These are phyloP conservation scores for Lithocarpus polystachyus DNA, from an alignment of 306 rosid species.

Conservation along the genomic window DNA sequence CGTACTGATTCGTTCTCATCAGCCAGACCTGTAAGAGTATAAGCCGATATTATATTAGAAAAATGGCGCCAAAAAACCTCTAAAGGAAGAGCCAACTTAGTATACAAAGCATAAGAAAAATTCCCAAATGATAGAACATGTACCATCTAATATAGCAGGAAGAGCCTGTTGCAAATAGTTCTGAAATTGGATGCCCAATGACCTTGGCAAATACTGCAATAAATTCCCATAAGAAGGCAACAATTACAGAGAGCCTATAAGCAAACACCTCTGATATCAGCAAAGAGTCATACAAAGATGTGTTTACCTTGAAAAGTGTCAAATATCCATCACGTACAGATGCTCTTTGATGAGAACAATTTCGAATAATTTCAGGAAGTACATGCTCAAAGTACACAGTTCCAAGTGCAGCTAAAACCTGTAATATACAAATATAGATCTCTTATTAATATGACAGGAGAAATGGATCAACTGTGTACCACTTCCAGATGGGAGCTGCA, in stretches of 20 bases:
- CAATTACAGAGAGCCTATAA: background rate
- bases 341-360: constrained; percentile 91
- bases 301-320: constrained; percentile 85
- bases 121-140: constrained; percentile 1
- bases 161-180: constrained; percentile 87
- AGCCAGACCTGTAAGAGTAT: constrained; percentile 69
- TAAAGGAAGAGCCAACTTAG: background rate
- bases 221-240: constrained; percentile 14
- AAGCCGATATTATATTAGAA: background rate
- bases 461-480: background rate
- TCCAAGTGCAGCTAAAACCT: constrained; percentile 97
- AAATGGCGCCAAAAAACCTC: background rate
- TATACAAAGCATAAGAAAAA: background rate
- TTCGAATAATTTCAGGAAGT: constrained; percentile 90
- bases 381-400: constrained; percentile 74
- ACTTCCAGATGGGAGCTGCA: background rate
- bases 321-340: constrained; percentile 96
- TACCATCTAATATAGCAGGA: constrained; percentile 96
- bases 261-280: background rate
- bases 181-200: constrained; percentile 86
- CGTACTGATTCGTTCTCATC: constrained; percentile 99
- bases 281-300: background rate
- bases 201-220: constrained; percentile 85
- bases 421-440: background rate
- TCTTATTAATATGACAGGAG: background rate